Percentiles rank a stretch among this genome's conserved stretches.
These are phyloP conservation scores for Suillus weaverae DNA, from an alignment of 768 basidiomycete species.

Conservation along the genomic window DNA sequence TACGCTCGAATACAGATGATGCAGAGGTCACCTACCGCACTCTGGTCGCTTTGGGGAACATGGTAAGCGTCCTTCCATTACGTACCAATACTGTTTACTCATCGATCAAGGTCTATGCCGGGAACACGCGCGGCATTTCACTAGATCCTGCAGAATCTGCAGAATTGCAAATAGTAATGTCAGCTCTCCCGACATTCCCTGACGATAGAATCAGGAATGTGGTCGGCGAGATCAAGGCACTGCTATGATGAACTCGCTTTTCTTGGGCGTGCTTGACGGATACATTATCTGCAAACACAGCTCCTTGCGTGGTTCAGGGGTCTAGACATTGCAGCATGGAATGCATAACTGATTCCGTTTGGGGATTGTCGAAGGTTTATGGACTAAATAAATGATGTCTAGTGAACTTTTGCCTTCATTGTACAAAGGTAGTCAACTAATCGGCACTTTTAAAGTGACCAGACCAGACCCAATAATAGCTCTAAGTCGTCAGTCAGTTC, in stretches of 20 bases:
- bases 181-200: conserved; percentile 39
- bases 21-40: conserved; percentile 71
- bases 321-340: neutral
- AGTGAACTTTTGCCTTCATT: neutral
- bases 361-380: neutral
- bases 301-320: neutral
- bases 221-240: conserved; percentile 45
- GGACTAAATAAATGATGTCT: neutral
- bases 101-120: conserved; percentile 47
- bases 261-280: neutral
- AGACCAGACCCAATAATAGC: neutral
- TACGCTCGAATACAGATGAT: conserved; percentile 50
- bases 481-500: neutral
- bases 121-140: conserved; percentile 37
- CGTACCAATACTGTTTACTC: conserved; percentile 5
- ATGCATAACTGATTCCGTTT: neutral
- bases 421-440: neutral
- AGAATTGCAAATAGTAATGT: conserved; percentile 25
- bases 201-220: conserved; percentile 61
- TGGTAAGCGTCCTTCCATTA: conserved; percentile 42
- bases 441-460: neutral
- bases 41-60: conserved; percentile 72
- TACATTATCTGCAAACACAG: neutral
- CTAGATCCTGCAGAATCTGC: conserved; percentile 32
- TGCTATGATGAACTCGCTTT: conserved; percentile 33